phyloP scores from a whole-genome alignment of 495 filamentous ascomycete genomes.

The Aspergillus kassunensis region DNA sequence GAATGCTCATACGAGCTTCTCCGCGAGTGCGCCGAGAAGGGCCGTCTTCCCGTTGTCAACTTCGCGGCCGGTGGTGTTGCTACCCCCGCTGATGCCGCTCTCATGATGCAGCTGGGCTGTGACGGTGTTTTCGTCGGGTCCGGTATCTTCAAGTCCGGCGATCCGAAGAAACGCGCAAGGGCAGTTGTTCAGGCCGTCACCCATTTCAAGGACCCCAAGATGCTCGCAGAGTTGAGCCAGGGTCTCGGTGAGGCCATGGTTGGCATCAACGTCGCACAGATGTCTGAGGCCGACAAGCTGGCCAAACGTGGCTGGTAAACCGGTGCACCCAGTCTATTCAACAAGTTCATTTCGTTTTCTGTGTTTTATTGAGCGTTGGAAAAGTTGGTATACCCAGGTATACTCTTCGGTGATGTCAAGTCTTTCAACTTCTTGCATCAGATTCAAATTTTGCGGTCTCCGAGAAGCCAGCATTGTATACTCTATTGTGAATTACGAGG shows the following conservation, averaged over 20 bases:
- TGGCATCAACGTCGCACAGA: constrained; percentile 73
- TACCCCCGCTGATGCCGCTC: constrained; percentile 91
- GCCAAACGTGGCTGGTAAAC: constrained; percentile 82
- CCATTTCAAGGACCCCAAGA: constrained; percentile 80
- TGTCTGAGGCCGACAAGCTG: constrained; percentile 76
- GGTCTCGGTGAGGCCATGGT: constrained; percentile 96
- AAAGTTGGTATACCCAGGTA: constrained; percentile 9
- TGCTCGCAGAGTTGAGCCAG: constrained; percentile 80
- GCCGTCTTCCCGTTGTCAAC: constrained; percentile 92
- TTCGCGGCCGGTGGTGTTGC: constrained; percentile 97
- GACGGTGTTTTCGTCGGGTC: constrained; percentile 97
- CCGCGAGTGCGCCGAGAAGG: constrained; percentile 79
- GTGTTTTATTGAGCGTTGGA: constrained; percentile 16
- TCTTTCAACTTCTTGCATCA: constrained; percentile 9
- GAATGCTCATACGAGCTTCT: constrained; percentile 72
- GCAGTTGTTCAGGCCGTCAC: constrained; percentile 95
- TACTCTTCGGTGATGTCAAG: constrained; percentile 1
- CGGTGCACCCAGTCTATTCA: background rate
- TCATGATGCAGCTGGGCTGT: constrained; percentile 99
- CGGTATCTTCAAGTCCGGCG: constrained; percentile 94
- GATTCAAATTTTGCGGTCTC: constrained; percentile 2
- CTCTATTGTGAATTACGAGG: constrained; percentile 10
- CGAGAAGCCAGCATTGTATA: constrained; percentile 3
- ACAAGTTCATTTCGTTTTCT: background rate
- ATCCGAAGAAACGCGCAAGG: constrained; percentile 79